phyloP scores from a whole-genome alignment of 2,329 filamentous ascomycete species.

The Teratosphaeria viscida region DNA sequence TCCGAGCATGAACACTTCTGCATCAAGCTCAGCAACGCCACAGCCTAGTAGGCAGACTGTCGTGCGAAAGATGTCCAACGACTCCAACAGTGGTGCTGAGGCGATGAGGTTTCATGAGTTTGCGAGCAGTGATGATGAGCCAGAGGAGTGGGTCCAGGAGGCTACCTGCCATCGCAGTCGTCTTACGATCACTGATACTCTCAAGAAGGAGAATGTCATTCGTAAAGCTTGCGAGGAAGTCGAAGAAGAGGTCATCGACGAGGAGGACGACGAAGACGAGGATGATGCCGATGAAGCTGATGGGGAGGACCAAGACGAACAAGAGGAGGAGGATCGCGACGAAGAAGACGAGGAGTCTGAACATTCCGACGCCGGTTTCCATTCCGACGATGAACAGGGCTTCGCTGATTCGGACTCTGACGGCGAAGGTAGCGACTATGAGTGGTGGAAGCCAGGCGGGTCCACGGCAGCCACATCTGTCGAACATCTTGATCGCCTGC shows the following conservation, averaged over 20 bases:
- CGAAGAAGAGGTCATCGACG: conserved; percentile 74
- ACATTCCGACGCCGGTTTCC: conserved; percentile 55
- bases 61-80: conserved; percentile 20
- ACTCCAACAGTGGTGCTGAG: conserved; percentile 29
- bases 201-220: conserved; percentile 82
- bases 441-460: conserved; percentile 56
- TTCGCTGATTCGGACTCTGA: conserved; percentile 61
- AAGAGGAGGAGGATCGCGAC: conserved; percentile 42
- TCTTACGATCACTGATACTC: conserved; percentile 79
- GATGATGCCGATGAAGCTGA: conserved; percentile 43
- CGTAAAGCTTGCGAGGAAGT: conserved; percentile 78
- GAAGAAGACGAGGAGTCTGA: conserved; percentile 19
- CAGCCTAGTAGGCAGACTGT: conserved; percentile 16
- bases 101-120: conserved; percentile 76
- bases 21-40: conserved; percentile 4
- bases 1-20: conserved; percentile 12
- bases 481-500: conserved; percentile 39
- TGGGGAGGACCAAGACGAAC: conserved; percentile 31
- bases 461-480: conserved; percentile 45
- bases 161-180: conserved; percentile 53
- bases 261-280: conserved; percentile 45
- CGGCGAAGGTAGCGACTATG: conserved; percentile 56
- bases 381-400: conserved; percentile 68
- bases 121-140: conserved; percentile 66
- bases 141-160: conserved; percentile 86